Conservation (phyloP, 108 stramenopile species). For the Fistulifera pelliculosa region DNA sequence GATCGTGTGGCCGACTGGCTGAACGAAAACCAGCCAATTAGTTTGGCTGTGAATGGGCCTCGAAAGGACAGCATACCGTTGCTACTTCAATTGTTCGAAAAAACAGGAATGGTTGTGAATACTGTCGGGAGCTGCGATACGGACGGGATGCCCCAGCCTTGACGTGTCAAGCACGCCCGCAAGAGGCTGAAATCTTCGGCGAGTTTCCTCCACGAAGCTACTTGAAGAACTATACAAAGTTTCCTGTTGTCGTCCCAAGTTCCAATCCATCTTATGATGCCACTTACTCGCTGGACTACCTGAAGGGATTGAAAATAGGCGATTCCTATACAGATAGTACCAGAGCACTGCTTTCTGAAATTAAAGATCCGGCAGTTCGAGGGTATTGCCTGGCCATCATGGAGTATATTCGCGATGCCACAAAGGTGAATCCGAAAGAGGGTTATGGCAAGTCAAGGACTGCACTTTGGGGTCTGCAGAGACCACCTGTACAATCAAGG, state of each 20-base stretch:
- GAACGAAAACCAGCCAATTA: slow-evolving; percentile 40
- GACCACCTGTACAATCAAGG: slow-evolving; percentile 63
- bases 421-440: slow-evolving; percentile 52
- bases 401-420: slow-evolving; percentile 55
- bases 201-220: slow-evolving; percentile 74
- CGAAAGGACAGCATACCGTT: slow-evolving; percentile 38
- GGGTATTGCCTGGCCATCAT: slow-evolving; percentile 65
- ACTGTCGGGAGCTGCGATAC: slow-evolving; percentile 62
- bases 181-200: slow-evolving; percentile 84
- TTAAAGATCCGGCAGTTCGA: slow-evolving; percentile 27
- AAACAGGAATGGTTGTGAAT: slow-evolving; percentile 66
- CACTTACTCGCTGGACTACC: slow-evolving; percentile 35
- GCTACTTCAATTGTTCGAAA: slow-evolving; percentile 52
- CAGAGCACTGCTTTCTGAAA: slow-evolving; percentile 26
- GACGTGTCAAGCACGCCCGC: slow-evolving; percentile 83
- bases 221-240: slow-evolving; percentile 58
- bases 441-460: slow-evolving; percentile 56
- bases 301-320: slow-evolving; percentile 27
- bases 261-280: slow-evolving; percentile 74
- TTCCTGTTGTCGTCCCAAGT: slow-evolving; percentile 75
- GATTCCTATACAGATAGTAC: not conserved
- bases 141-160: slow-evolving; percentile 47
- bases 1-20: slow-evolving; percentile 39
- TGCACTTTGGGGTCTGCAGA: slow-evolving; percentile 76
- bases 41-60: slow-evolving; percentile 67